Evolutionary conservation across 2,329 filamentous ascomycete genomes (phyloP), one percentile per base, ranked within the genome.

Genomic region (Dactylellina sp.): DNA sequence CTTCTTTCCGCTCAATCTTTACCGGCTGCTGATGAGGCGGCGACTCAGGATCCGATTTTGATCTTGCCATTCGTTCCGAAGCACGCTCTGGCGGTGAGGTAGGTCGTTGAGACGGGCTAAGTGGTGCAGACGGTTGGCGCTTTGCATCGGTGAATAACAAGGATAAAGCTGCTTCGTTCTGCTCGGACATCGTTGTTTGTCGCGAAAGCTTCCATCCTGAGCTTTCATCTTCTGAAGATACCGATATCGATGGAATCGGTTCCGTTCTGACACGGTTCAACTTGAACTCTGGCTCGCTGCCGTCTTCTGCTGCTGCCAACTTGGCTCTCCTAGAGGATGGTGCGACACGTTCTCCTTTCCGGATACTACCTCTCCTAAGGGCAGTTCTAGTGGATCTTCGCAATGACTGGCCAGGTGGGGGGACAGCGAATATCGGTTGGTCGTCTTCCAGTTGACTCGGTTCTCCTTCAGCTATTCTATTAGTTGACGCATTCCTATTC

Each of bases 311-410:
- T 77, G 65, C 75, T 77, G 74, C 68, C 4, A 84, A 83, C n/a
- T 85, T 83, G n/a, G 84, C 83, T 24, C 83, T 80, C 39, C 83
- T 83, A 39, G 83, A 81, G 18, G 83, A 81, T 77, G 92, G 90
- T 0, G 90, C 88, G 2, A 88, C 84, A 61, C 91, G 87, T 72
- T 95, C 91, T 22, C 91, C 90, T 76, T 89, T 91, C 56, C 91
- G 89, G 75, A 97, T 81, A 82, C 93, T 97, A 35, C 93, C 93
- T 68, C 91, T 92, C 78, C 93, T 86, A 81, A 98, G 98, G 24
- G 91, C 94, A 3, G 95, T 99, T 62, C 92, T 87, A 18, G 93
- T 99, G 11, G 95, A 97, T 75, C 95, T 88, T 77, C 95, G 90
- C 53, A 99, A 83, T 32, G 92, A 91, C 81, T 90, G 88, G 2